These are phyloP conservation scores for Candida berthetii DNA, from an alignment of 805 yeast genomes.

Conservation along the genomic window DNA sequence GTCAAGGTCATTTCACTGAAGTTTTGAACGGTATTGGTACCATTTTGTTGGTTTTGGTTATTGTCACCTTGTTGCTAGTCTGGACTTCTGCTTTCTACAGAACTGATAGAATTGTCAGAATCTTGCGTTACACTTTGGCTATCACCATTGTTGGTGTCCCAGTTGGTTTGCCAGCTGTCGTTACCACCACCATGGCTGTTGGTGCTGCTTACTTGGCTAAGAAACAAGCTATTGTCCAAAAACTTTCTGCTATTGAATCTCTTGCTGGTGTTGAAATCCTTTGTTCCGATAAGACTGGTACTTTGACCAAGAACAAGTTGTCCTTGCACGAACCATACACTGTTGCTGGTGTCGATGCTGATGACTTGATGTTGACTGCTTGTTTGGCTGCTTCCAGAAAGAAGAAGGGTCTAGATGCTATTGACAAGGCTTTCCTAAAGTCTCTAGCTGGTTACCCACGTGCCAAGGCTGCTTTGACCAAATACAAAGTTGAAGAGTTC, in stretches of 20 bases:
- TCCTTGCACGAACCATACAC: slow-evolving; percentile 96
- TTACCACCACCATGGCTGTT: slow-evolving; percentile 98
- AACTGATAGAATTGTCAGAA: slow-evolving; percentile 77
- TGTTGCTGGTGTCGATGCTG: slow-evolving; percentile 94
- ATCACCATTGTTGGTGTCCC: slow-evolving; percentile 98
- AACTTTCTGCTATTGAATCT: slow-evolving; percentile 94
- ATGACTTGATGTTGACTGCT: slow-evolving; percentile 95
- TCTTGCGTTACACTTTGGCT: slow-evolving; percentile 89
- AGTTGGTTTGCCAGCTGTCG: slow-evolving; percentile 98
- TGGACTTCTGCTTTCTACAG: slow-evolving; percentile 96
- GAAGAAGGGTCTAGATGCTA: slow-evolving; percentile 97
- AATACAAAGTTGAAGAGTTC: slow-evolving; percentile 93
- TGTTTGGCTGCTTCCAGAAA: slow-evolving; percentile 97
- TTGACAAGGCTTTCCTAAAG: slow-evolving; percentile 94
- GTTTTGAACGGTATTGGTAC: slow-evolving; percentile 98
- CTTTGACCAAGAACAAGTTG: slow-evolving; percentile 94
- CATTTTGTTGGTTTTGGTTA: slow-evolving; percentile 80
- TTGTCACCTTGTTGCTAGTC: slow-evolving; percentile 79
- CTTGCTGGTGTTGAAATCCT: slow-evolving; percentile 96
- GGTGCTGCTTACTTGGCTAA: slow-evolving; percentile 98
- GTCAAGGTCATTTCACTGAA: slow-evolving; percentile 95
- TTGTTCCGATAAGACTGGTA: slow-evolving; percentile 98
- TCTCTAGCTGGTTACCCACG: slow-evolving; percentile 83
- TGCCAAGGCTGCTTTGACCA: slow-evolving; percentile 87
- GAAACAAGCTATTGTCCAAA: slow-evolving; percentile 96